phyloP scores from a whole-genome alignment of 106 monocot genomes.

The Cymbidium sinense region DNA sequence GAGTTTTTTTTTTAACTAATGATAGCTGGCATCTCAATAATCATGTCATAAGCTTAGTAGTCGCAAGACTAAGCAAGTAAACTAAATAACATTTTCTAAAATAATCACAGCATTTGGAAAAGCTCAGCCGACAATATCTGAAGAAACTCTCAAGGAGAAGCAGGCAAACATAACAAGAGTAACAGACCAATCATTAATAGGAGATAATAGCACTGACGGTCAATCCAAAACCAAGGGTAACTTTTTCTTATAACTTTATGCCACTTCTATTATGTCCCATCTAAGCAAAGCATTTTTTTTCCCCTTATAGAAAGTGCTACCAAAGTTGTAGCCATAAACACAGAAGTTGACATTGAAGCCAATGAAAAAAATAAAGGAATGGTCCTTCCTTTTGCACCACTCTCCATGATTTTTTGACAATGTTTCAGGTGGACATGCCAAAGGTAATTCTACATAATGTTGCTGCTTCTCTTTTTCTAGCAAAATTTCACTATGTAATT shows the following conservation, averaged over 20 bases:
- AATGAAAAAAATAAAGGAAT: conserved; percentile 44
- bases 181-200: conserved; percentile 9
- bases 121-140: conserved; percentile 17
- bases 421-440: conserved; percentile 80
- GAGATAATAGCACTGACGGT: background rate
- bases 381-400: conserved; percentile 80
- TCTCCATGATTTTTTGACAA: conserved; percentile 63
- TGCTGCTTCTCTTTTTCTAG: background rate
- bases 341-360: background rate
- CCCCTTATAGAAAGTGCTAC: background rate
- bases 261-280: background rate
- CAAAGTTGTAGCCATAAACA: too few species aligned
- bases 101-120: conserved; percentile 21
- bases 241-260: background rate
- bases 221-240: conserved; percentile 5
- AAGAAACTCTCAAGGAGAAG: conserved; percentile 25
- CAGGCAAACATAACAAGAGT: conserved; percentile 18
- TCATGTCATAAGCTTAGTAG: background rate
- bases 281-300: background rate
- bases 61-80: background rate
- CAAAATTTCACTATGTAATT: background rate
- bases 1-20: background rate
- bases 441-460: conserved; percentile 23
- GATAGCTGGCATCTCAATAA: background rate
- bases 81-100: background rate